Evolutionary conservation across 2,329 filamentous ascomycete genomes (phyloP), one percentile per base, ranked within the genome.

Genomic region (Penicillium crustosum): DNA sequence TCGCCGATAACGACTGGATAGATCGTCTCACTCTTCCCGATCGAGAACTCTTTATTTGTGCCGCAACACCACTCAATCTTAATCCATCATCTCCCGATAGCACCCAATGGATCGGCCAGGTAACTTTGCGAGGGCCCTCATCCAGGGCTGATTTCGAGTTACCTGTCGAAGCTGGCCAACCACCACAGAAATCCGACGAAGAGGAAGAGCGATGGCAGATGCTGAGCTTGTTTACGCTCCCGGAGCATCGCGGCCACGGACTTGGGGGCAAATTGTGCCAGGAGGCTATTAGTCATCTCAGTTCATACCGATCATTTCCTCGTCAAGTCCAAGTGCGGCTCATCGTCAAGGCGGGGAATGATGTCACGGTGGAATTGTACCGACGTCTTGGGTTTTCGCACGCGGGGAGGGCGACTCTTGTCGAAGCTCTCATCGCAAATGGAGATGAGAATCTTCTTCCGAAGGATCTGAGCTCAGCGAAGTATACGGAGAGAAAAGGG

Each of bases 11-110:
- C 1, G 54, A 68, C 42, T 74, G 73, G 72, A 60, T 66, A 3
- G 38, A 59, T 12, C 67, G 65, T 6, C 55, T 74, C 3, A 61
- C 62, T 3, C 53, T 60, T 10, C 57, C 59, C 2, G 51, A 60
- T 23, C 48, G 66, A n/a, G 62, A 73, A 21, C 66, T 66, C 9
- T 74, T 75, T 52, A 65, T 73, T 17, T 73, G 71, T 21, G 66
- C 66, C 38, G 61, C 62, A 2, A 62, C 27, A 9, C 57, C 58
- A 23, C 8, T 29, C 10, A 27, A 31, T 8, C 4, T 6, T 15
- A 25, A 44, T 41, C 17, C n/a, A 2, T 25, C 38, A 21, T 15
- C 9, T 13, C 19, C 43, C 23, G 51, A 66, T 48, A 57, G 64
- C 15, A 47, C 31, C 19, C 60, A 67, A 50, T 75, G 70, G 68